Base-by-base conservation (phyloP, 768 basidiomycete genomes). In the Mycena galericulata region DNA sequence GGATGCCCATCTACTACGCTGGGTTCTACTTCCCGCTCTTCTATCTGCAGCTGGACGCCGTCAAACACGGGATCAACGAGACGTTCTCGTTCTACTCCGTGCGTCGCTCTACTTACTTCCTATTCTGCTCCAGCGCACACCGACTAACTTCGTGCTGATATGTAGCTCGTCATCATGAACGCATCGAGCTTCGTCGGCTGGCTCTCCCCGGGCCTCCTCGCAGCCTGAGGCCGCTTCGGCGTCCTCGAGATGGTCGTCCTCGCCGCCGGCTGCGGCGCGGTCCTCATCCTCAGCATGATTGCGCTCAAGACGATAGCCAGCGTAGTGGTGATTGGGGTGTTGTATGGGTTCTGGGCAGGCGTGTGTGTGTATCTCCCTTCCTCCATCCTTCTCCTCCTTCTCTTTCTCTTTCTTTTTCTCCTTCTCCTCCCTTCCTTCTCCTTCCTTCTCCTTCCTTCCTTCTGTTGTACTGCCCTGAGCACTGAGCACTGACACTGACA, bases 61-160 rank as follows among this genome's bases (percentile, higher is more conserved):
- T 74, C 50, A 41, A 61, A n/a, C 80, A 80, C 50, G 75, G 77
- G 1, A 70, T 78, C 41, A 62, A 74, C n/a, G 45, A 71, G 18
- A 76, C 69, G 10, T 75, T 84, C 22, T 76, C 81, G 2, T 82
- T 84, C 47, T 82, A 83, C 56, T 77, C 81, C 18, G 83, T 81
- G 4, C 30, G 57, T 29, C 15, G 1, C n/a, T n/a, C n/a, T 6
- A 29, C 10, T 49, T 5, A 26, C 29, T 18, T 40, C 22, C 4
- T 24, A 29, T 22, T 51, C 46, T 40, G 14, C 65, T 68, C 20
- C 60, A 43, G 46, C 17, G 7, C 17, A 8, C 18, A 14, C 18
- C 40, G 18, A 8, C 17, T 5, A 41, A 20, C 9, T 4, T 20
- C 4, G 18, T 30, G 29, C 9, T 20, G 8, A 10, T 22, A 20